Base-by-base conservation (phyloP, 768 basidiomycete genomes). In the Floccularia luteovirens region DNA sequence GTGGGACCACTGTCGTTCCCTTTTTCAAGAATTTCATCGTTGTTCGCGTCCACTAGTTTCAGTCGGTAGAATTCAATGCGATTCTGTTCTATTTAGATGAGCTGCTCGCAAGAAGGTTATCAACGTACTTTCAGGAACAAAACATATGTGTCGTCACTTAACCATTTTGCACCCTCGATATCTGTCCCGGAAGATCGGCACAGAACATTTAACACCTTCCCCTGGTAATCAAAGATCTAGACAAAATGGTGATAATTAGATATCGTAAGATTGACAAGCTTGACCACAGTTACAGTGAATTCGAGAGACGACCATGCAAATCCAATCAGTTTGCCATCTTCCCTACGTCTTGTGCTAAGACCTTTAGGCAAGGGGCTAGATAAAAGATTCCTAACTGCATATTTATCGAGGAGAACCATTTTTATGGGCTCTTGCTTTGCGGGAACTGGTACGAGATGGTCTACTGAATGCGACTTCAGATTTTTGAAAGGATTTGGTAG, bases 401-500 rank as follows among this genome's bases (percentile, higher is more conserved):
- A 47, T 12, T 58, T 56, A 13, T 48, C 49, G 1, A 59, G 41
- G 14, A 39, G 39, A 3, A 48, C 41, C 30, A 48, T 51, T 24
- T 43, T 22, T 28, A 7, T 21, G 11, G 38, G 41, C 27, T 44
- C 36, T 38, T 21, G 39, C 25, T 25, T 43, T 42, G 58, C 49
- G 23, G 53, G 27, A 13, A 46, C 13, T 40, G 48, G 31, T 2
- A 45, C 28, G 3, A 73, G 37, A 38, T 66, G 62, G 22, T 82
- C 81, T 0, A 64, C 49, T n/a, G 75, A 74, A n/a, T 54, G 64
- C 20, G 60, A 60, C 40, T 66, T 64, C 11, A 75, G 64, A 1
- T 66, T 60, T 52, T 78, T 87, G 64, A 87, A 79, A 2, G 78
- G 71, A 44, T 78, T 82, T 5, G 80, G 66, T n/a, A 83, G 58